These are phyloP conservation scores for Candida dubliniensis DNA, from an alignment of 1,139 yeast genomes.

Conservation along the genomic window DNA sequence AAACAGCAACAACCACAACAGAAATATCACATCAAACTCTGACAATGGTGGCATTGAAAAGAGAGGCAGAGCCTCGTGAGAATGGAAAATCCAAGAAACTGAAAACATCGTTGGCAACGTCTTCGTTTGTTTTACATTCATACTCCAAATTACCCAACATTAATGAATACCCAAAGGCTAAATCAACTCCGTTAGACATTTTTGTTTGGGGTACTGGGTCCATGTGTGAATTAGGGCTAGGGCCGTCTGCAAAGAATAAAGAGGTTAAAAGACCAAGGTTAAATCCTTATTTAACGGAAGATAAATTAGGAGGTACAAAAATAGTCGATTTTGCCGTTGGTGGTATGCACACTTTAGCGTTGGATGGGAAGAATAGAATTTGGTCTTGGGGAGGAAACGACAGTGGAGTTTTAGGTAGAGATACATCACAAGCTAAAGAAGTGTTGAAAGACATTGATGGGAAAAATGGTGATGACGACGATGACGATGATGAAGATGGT, in stretches of 20 bases:
- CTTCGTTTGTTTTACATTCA: conserved; percentile 48
- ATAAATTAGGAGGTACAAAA: conserved; percentile 48
- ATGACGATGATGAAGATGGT: conserved; percentile 73
- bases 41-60: conserved; percentile 47
- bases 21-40: too few relatives aligned
- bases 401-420: conserved; percentile 89
- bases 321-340: conserved; percentile 90
- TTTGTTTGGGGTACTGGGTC: conserved; percentile 97
- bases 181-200: conserved; percentile 59
- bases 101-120: conserved; percentile 33
- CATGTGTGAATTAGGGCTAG: conserved; percentile 95
- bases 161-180: conserved; percentile 40
- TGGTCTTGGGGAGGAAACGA: conserved; percentile 99
- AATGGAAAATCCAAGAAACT: conserved; percentile 24
- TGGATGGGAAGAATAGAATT: conserved; percentile 68
- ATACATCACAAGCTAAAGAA: conserved; percentile 63
- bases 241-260: conserved; percentile 82
- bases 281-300: conserved; percentile 69
- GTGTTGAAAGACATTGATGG: conserved; percentile 64
- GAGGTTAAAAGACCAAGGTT: conserved; percentile 95
- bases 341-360: conserved; percentile 89
- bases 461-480: conserved; percentile 47
- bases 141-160: conserved; percentile 49
- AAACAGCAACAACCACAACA: neutral
- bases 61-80: conserved; percentile 22